Evolutionary conservation across 768 basidiomycete species (phyloP).

Genomic region (Lepiota subincarnata): DNA sequence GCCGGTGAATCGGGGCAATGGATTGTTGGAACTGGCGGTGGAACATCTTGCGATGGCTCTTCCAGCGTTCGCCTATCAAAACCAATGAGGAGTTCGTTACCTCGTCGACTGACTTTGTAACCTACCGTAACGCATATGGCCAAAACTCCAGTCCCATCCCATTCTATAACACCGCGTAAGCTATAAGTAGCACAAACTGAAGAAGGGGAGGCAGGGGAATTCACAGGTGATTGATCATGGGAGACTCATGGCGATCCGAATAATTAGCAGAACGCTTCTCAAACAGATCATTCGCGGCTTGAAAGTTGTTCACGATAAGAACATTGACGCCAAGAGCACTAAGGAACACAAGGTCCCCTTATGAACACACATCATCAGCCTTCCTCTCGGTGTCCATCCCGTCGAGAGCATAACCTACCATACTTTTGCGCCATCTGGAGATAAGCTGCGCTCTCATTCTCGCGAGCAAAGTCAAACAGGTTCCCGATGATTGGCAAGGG

Average conservation of each 20-base stretch:
- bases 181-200: background rate
- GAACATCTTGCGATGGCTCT: slow-evolving; percentile 48
- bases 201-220: slow-evolving; percentile 12
- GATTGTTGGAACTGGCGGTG: slow-evolving; percentile 47
- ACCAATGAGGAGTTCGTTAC: background rate
- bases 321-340: slow-evolving; percentile 44
- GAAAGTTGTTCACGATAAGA: slow-evolving; percentile 36
- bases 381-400: background rate
- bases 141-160: slow-evolving; percentile 48
- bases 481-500: slow-evolving; percentile 53
- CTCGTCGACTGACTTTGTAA: background rate
- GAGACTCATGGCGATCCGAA: slow-evolving; percentile 44
- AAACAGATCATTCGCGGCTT: slow-evolving; percentile 47
- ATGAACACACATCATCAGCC: background rate
- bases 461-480: slow-evolving; percentile 40
- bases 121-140: slow-evolving; percentile 46
- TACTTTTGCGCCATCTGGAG: slow-evolving; percentile 34
- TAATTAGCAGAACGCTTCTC: slow-evolving; percentile 55
- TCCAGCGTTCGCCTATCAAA: slow-evolving; percentile 46
- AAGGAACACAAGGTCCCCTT: slow-evolving; percentile 54
- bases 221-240: slow-evolving; percentile 50
- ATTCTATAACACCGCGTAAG: slow-evolving; percentile 18
- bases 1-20: slow-evolving; percentile 36
- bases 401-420: slow-evolving; percentile 24
- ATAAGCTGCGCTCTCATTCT: slow-evolving; percentile 38